Evolutionary conservation across 352 stramenopile species (phyloP), one percentile per base, ranked within the genome.

Genomic region (Phytophthora macrochlamydospora): DNA sequence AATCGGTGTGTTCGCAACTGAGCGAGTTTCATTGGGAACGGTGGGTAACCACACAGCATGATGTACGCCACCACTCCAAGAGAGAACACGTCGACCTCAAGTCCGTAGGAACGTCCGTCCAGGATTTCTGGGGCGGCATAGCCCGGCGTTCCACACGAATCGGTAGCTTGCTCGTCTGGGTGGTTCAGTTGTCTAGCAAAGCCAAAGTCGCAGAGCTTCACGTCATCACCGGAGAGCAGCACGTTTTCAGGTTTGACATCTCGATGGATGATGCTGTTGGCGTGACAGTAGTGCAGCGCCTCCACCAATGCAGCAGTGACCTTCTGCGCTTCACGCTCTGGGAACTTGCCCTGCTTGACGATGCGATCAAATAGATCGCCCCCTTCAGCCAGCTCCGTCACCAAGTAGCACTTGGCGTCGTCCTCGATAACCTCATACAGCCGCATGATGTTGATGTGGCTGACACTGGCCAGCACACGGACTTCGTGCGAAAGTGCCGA

Each of bases 331-430:
- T 94, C 85, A 7, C 57, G 61, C 57, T 89, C 73, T 0, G 72
- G 69, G 46, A 94, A 90, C 40, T 90, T 91, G 62, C 86, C 88
- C 46, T 91, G 79, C 49, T 93, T 93, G 33, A 93, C 87, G 54
- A 96, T 92, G n/a, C 85, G 78, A 56, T 96, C 89, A 29, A 96
- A 95, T 18, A 94, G 59, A 55, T 95, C 87, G 30, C 95, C 94
- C 52, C 97, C 86, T 67, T 95, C 90, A 35, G 98, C 96, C 28
- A 98, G 81, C 70, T 99, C 97, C 52, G 98, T 98, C 18, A 99
- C 93, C 65, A 99, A 83, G 70, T 99, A 99, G 83, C 97, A 99
- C 67, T 98, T 91, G 62, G 92, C 81, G 45, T 94, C 87, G 65
- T 98, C 93, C 51, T 98, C 88, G 51, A 97, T 97, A n/a, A 98